Evolutionary conservation across 2,329 filamentous ascomycete genomes (phyloP).

Genomic region (Trichoderma sp.): DNA sequence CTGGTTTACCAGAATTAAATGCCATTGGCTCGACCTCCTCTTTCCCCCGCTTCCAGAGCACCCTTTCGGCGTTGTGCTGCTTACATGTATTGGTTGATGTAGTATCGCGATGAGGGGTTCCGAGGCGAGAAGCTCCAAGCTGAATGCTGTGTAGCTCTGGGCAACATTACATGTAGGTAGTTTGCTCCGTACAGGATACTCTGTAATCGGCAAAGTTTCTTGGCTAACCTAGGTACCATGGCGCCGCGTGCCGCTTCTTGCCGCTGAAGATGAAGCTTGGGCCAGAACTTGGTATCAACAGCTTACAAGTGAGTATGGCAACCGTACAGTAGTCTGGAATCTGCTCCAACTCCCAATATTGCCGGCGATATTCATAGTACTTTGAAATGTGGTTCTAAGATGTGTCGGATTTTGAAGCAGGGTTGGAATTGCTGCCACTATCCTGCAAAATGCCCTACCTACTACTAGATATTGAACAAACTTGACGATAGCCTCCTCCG

Average conservation of each 20-base stretch:
- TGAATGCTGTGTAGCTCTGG: background rate
- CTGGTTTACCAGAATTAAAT: background rate
- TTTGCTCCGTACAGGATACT: background rate
- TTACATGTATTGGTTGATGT: no score
- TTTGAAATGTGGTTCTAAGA: no score
- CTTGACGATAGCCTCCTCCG: no score
- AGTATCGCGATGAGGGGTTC: conserved; percentile 5
- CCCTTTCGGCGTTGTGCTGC: background rate
- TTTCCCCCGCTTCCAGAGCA: background rate
- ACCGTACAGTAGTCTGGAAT: background rate
- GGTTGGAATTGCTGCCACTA: no score
- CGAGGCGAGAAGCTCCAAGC: background rate
- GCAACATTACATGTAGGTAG: background rate
- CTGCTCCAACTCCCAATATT: no score
- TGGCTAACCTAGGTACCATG: background rate
- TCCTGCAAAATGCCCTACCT: no score
- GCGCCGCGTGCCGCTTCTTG: background rate
- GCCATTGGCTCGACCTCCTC: conserved; percentile 17
- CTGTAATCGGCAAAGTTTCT: background rate
- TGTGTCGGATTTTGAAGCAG: no score
- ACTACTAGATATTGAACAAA: no score
- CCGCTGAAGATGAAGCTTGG: conserved; percentile 3
- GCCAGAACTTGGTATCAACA: background rate
- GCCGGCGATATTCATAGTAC: no score
- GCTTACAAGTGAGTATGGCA: no score